These are phyloP conservation scores for Cryptococcus sp. DNA, from an alignment of 1,284 basidiomycete genomes.

Conservation along the genomic window DNA sequence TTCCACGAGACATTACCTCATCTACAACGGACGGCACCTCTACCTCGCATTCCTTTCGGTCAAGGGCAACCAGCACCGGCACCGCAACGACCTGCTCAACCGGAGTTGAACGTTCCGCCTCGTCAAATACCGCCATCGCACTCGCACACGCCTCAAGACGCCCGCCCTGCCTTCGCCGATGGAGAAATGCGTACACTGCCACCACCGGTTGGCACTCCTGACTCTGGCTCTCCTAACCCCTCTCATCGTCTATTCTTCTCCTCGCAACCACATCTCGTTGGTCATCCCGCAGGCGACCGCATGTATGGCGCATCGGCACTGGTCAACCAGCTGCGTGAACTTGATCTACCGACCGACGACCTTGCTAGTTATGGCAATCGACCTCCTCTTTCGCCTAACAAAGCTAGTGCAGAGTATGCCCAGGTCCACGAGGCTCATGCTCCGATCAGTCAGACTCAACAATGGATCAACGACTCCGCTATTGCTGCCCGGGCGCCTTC, in stretches of 20 bases:
- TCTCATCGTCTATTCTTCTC: slow-evolving; percentile 32
- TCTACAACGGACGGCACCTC: slow-evolving; percentile 56
- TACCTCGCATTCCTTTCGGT: slow-evolving; percentile 59
- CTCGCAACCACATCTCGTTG: slow-evolving; percentile 5
- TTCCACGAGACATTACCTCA: slow-evolving; percentile 65
- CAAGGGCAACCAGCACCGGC: slow-evolving; percentile 45
- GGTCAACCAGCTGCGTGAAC: slow-evolving; percentile 51
- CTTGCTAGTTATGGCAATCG: slow-evolving; percentile 51
- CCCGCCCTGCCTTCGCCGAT: slow-evolving; percentile 42
- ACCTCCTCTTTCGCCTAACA: slow-evolving; percentile 16
- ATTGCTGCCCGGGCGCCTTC: slow-evolving; percentile 13
- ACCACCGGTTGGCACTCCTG: slow-evolving; percentile 52
- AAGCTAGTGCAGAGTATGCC: neutral
- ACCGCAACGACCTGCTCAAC: slow-evolving; percentile 30
- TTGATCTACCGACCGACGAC: slow-evolving; percentile 54
- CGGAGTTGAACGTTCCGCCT: slow-evolving; percentile 58
- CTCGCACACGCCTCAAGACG: slow-evolving; percentile 56
- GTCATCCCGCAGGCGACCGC: slow-evolving; percentile 9
- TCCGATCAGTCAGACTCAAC: slow-evolving; percentile 11
- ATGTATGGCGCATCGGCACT: slow-evolving; percentile 35
- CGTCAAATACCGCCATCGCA: slow-evolving; percentile 65
- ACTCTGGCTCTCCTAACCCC: slow-evolving; percentile 17
- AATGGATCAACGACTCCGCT: slow-evolving; percentile 19
- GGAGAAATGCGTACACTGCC: slow-evolving; percentile 49
- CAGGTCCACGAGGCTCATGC: neutral